Base-by-base conservation (phyloP, 768 basidiomycete genomes). In the Tulasnella sp. region DNA sequence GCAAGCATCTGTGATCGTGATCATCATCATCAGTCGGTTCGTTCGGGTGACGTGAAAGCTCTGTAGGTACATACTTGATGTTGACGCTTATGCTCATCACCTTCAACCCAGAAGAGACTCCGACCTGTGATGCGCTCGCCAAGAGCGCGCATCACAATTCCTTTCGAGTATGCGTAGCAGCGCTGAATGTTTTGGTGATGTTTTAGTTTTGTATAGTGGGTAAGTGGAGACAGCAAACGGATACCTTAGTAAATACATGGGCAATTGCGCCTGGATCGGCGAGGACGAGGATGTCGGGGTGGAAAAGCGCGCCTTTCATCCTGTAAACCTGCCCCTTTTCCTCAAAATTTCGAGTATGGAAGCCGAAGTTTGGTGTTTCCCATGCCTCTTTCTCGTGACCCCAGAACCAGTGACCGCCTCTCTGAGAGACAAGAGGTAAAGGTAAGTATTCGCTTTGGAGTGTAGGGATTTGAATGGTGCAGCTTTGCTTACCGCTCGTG, bases 81-180 rank as follows among this genome's bases (percentile, higher is more conserved):
- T 63, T 68, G 65, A 26, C 61, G 55, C 56, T 65, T 69, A 65
- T 74, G 74, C 29, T 74, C 73, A 11, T 68, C 68, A 11, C 72
- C 73, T 63, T 75, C 71, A 2, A 71, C 71, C 73, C 73, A 75
- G 8, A 71, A 70, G 21, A 75, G 51, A 5, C 71, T 70, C 23
- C 64, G 65, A 4, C 74, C 74, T 1, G 74, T 51, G 2, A 74
- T 45, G n/a, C 70, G 70, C 19, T 64, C 66, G 45, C 72, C 67
- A 3, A 69, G 67, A 1, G 73, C 71, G 1, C 70, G 66, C 58
- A 73, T 70, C 0, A 70, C 69, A 1, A 67, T 26, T n/a, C 29
- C 51, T 51, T 51, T 51, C 23, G 51, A 2, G 51, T 50, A 42
- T 11, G 4, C 19, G 30, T 29, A 43, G 13, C 38, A 32, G 26